Evolutionary conservation across 176 grass and related monocot species (phyloP).

Genomic region (Dactylis glomerata): DNA sequence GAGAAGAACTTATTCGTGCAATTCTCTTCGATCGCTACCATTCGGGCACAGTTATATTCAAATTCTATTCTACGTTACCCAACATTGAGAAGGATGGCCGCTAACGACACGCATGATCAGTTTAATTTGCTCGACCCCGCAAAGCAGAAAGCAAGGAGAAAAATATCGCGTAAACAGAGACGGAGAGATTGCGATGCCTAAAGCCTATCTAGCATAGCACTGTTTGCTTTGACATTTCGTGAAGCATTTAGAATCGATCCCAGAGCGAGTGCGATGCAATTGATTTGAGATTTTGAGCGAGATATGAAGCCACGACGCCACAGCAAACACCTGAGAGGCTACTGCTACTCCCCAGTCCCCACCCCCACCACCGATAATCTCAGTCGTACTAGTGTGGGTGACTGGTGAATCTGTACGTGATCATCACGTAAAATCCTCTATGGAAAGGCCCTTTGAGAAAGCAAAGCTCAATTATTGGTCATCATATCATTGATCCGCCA

Average conservation of each 20-base stretch:
- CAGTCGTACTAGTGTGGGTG: neutral
- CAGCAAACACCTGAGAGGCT: neutral
- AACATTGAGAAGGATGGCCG: neutral
- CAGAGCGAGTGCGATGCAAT: neutral
- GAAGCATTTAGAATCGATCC: neutral
- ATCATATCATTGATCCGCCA: neutral
- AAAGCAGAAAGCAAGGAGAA: neutral
- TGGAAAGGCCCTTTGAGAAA: neutral
- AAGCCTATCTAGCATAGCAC: neutral
- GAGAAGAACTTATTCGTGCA: neutral
- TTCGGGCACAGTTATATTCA: neutral
- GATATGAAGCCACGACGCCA: neutral
- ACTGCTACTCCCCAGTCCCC: neutral
- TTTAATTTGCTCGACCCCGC: neutral
- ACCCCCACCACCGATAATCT: neutral
- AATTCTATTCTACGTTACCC: conserved; percentile 1
- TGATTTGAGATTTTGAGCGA: neutral
- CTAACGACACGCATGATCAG: neutral
- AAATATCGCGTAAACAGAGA: neutral
- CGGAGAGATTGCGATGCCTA: neutral
- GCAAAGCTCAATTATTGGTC: neutral
- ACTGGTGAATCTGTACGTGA: neutral
- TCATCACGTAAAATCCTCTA: neutral
- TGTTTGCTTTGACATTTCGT: neutral
- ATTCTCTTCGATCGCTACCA: neutral